Conservation (phyloP, 352 stramenopile species). For the Phytophthora pinifolia region DNA sequence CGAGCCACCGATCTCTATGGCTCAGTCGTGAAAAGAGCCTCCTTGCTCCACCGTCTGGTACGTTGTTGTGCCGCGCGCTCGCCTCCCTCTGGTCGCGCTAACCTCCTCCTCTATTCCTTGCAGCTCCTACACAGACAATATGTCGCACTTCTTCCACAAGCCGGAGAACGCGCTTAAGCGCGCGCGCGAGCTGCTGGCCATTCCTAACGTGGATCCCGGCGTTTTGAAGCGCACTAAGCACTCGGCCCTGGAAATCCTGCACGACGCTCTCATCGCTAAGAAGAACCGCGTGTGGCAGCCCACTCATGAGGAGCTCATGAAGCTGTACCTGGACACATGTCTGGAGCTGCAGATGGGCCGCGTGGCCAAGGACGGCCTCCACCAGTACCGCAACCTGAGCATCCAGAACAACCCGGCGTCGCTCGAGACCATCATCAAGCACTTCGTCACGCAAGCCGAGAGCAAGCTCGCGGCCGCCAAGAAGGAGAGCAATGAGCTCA, state of each 20-base stretch:
- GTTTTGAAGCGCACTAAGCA: constrained; percentile 82
- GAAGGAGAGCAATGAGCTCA: constrained; percentile 86
- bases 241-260: constrained; percentile 84
- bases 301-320: constrained; percentile 97
- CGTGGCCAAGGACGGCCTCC: constrained; percentile 97
- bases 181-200: constrained; percentile 83
- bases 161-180: constrained; percentile 92
- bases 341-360: constrained; percentile 92
- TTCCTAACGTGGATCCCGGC: constrained; percentile 68
- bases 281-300: constrained; percentile 97
- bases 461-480: constrained; percentile 87
- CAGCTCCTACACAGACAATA: constrained; percentile 20
- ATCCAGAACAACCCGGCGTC: constrained; percentile 94
- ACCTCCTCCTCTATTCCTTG: neutral
- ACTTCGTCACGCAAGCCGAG: constrained; percentile 91
- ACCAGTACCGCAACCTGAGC: constrained; percentile 97
- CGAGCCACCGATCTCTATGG: constrained; percentile 11
- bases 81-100: neutral
- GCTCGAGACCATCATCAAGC: constrained; percentile 94
- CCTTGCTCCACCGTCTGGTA: constrained; percentile 10
- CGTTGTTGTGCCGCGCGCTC: neutral
- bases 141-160: constrained; percentile 90
- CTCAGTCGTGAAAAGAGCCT: constrained; percentile 19
- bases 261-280: constrained; percentile 95
- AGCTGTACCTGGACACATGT: constrained; percentile 96